Evolutionary conservation across 495 filamentous ascomycete genomes (phyloP).

Genomic region (Daldinia bambusicola): DNA sequence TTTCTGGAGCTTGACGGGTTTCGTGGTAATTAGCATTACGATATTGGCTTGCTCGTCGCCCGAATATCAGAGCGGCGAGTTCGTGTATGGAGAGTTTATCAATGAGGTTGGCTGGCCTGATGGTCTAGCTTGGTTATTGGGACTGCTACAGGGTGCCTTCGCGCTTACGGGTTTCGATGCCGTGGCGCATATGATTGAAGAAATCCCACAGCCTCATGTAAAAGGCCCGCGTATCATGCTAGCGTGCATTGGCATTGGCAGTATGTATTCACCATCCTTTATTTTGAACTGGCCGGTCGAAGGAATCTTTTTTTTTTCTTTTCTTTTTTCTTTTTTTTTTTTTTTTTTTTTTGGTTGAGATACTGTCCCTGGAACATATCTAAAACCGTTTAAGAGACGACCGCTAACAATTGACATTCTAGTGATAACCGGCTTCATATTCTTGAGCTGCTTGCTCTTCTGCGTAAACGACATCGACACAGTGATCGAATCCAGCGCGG

Average conservation of each 20-base stretch:
- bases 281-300: neutral
- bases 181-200: constrained; percentile 66
- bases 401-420: neutral
- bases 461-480: constrained; percentile 61
- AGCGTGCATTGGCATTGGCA: constrained; percentile 73
- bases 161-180: constrained; percentile 66
- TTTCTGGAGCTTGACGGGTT: constrained; percentile 74
- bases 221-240: constrained; percentile 80
- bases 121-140: constrained; percentile 63
- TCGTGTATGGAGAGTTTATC: constrained; percentile 60
- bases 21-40: constrained; percentile 74
- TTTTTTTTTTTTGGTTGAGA: no score
- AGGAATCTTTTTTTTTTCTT: no score
- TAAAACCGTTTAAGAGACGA: neutral
- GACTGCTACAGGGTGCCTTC: constrained; percentile 65
- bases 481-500: constrained; percentile 70
- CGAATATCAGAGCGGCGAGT: constrained; percentile 67
- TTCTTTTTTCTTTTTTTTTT: no score
- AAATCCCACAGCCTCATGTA: constrained; percentile 74
- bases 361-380: neutral
- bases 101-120: constrained; percentile 66
- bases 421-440: constrained; percentile 65
- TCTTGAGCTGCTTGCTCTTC: constrained; percentile 65
- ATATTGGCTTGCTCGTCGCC: constrained; percentile 71
- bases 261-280: neutral